Conservation (phyloP, 441 rosid genomes). For the Euphorbia celastroides region DNA sequence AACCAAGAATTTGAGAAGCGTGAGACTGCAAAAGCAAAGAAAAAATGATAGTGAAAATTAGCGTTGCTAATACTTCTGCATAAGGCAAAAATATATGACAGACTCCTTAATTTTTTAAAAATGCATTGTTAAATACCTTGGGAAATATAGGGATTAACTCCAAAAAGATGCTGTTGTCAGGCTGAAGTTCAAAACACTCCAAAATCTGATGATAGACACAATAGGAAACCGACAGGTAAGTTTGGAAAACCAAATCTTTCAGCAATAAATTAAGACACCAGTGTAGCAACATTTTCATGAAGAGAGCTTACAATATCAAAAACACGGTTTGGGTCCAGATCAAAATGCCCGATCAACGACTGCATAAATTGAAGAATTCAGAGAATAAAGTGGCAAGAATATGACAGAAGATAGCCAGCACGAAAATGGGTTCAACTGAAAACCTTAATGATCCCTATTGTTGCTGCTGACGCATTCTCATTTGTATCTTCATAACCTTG, state of each 20-base stretch:
- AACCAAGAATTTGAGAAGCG: slow-evolving; percentile 99
- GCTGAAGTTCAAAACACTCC: slow-evolving; percentile 97
- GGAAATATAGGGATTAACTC: slow-evolving; percentile 95
- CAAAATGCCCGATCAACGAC: slow-evolving; percentile 99
- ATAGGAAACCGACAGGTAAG: slow-evolving; percentile 14
- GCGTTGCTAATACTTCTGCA: background rate
- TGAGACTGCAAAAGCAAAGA: slow-evolving; percentile 72
- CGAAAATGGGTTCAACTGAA: slow-evolving; percentile 22
- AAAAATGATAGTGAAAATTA: slow-evolving; percentile 20
- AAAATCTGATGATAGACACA: slow-evolving; percentile 57
- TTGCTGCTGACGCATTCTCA: slow-evolving; percentile 63
- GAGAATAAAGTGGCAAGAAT: slow-evolving; percentile 9
- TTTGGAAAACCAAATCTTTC: slow-evolving; percentile 16
- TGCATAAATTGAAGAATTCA: slow-evolving; percentile 42
- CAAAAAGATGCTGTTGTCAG: slow-evolving; percentile 63
- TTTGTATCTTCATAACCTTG: slow-evolving; percentile 70
- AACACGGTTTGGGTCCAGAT: slow-evolving; percentile 99
- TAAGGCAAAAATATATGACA: slow-evolving; percentile 2
- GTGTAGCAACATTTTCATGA: background rate
- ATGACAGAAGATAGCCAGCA: slow-evolving; percentile 18
- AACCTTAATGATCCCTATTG: slow-evolving; percentile 97
- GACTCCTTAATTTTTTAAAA: background rate
- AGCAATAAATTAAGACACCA: background rate
- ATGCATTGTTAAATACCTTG: slow-evolving; percentile 70
- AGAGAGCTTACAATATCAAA: slow-evolving; percentile 88